phyloP scores from a whole-genome alignment of 2,329 filamentous ascomycete genomes.

The Ceratocystis cubensis region DNA sequence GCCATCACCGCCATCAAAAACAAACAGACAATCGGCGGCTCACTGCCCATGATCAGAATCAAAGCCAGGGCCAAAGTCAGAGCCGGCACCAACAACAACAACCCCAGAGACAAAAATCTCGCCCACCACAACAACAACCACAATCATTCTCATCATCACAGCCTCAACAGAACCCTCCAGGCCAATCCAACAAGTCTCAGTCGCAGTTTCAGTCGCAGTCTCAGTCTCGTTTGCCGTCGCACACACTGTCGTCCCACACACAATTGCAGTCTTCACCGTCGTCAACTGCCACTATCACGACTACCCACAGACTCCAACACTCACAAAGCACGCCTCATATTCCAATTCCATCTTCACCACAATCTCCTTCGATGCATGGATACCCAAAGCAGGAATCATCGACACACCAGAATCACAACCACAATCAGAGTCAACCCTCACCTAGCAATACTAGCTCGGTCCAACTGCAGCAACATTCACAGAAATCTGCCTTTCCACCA shows the following conservation, averaged over 20 bases:
- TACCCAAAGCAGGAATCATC: background rate
- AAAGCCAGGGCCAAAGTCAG: conserved; percentile 2
- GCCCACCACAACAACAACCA: background rate
- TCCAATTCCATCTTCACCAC: conserved; percentile 7
- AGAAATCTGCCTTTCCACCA: conserved; percentile 12
- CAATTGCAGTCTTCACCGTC: background rate
- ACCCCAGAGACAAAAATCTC: background rate
- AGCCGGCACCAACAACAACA: background rate
- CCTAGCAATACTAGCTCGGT: background rate
- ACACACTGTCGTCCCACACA: background rate
- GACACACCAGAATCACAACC: background rate
- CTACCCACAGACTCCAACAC: conserved; percentile 14
- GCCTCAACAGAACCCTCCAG: background rate
- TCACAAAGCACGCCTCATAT: conserved; percentile 19
- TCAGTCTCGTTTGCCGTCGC: conserved; percentile 5
- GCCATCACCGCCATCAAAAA: conserved; percentile 2
- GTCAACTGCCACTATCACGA: background rate
- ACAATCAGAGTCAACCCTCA: background rate
- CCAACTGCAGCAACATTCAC: background rate
- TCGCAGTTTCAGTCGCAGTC: background rate
- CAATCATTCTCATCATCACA: conserved; percentile 1
- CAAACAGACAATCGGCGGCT: conserved; percentile 13
- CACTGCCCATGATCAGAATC: conserved; percentile 10
- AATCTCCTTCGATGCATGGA: background rate
- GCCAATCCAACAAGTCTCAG: background rate